Evolutionary conservation across 345 rosid genomes (phyloP).

Genomic region (Aquilaria sinensis): DNA sequence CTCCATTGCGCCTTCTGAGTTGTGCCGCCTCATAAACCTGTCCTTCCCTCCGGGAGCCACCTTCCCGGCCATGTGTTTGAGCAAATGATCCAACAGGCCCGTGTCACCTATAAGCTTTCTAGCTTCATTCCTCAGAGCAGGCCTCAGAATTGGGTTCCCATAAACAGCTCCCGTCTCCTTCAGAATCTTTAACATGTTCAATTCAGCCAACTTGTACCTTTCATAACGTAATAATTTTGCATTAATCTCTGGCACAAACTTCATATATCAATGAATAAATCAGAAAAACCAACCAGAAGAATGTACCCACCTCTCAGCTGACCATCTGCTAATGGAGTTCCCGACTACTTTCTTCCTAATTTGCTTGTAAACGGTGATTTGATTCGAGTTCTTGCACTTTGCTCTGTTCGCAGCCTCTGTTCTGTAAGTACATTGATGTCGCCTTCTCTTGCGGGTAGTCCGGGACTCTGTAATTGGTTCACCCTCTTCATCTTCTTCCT

Average conservation of each 20-base stretch:
- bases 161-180: slow-evolving; percentile 68
- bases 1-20: slow-evolving; percentile 95
- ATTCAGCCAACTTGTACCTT: slow-evolving; percentile 87
- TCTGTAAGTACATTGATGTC: slow-evolving; percentile 12
- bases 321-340: slow-evolving; percentile 63
- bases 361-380: slow-evolving; percentile 33
- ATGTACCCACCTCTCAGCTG: slow-evolving; percentile 53
- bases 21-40: slow-evolving; percentile 86
- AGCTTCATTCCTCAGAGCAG: slow-evolving; percentile 64
- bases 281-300: neutral
- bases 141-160: slow-evolving; percentile 69
- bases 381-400: slow-evolving; percentile 25
- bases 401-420: slow-evolving; percentile 24
- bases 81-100: slow-evolving; percentile 85
- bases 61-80: slow-evolving; percentile 95
- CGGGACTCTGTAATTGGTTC: neutral
- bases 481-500: slow-evolving; percentile 20
- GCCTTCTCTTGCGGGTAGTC: slow-evolving; percentile 36
- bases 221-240: neutral
- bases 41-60: slow-evolving; percentile 85
- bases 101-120: slow-evolving; percentile 95
- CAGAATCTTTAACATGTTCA: slow-evolving; percentile 78
- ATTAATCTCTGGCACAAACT: slow-evolving; percentile 6
- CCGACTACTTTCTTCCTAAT: slow-evolving; percentile 30
- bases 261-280: neutral